Conservation (phyloP, 2,329 filamentous ascomycete genomes). For the Cercospora nicotianae region DNA sequence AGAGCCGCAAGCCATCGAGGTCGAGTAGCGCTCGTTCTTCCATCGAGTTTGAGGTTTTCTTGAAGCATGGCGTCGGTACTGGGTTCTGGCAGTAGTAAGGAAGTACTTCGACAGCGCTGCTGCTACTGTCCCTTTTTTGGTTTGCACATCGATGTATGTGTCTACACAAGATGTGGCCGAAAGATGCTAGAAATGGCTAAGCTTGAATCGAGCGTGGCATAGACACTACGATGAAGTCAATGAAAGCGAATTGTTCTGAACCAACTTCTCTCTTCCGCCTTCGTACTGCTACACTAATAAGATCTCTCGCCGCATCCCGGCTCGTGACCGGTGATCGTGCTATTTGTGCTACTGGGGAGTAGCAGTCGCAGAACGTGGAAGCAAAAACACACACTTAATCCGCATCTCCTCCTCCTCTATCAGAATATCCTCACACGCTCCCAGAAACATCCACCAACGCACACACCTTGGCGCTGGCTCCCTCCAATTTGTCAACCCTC, state of each 20-base stretch:
- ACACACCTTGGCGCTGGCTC: too few relatives aligned
- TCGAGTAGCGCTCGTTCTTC: slow-evolving; percentile 25
- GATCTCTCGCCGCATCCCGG: too few relatives aligned
- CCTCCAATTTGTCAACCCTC: too few relatives aligned
- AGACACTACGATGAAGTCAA: slow-evolving; percentile 6
- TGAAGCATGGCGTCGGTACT: slow-evolving; percentile 17
- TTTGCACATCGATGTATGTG: not conserved
- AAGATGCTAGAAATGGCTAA: not conserved
- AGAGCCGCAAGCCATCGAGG: slow-evolving; percentile 30
- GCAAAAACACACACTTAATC: too few relatives aligned
- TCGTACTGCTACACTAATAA: too few relatives aligned
- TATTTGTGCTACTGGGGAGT: too few relatives aligned
- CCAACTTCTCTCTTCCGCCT: too few relatives aligned
- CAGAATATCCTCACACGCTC: too few relatives aligned
- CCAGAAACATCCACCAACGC: too few relatives aligned
- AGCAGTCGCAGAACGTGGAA: too few relatives aligned
- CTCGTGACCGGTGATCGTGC: too few relatives aligned
- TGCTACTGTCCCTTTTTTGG: not conserved
- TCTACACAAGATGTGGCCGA: not conserved
- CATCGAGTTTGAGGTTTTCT: slow-evolving; percentile 5
- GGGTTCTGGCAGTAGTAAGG: slow-evolving; percentile 9
- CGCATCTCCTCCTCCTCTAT: too few relatives aligned
- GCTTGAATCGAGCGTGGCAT: not conserved
- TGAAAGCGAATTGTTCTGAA: not conserved
- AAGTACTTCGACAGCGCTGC: not conserved